These are phyloP conservation scores for Oligophagozyma castellii DNA, from an alignment of 1,139 yeast species.

Conservation along the genomic window DNA sequence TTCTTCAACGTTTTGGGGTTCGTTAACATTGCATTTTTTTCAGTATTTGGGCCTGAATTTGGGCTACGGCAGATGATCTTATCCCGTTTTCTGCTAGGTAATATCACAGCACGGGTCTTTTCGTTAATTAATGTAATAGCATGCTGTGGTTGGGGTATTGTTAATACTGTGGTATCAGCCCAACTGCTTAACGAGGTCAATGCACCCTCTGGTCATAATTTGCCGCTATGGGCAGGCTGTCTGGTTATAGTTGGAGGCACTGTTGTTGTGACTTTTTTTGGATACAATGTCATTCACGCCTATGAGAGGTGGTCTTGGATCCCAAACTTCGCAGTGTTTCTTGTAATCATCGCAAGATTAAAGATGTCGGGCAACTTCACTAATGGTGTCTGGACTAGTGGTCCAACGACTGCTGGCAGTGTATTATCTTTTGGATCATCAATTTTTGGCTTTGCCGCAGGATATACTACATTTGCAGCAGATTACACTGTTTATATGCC, in stretches of 20 bases:
- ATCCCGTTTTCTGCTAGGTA: conserved; percentile 67
- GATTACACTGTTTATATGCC: conserved; percentile 84
- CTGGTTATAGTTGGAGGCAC: conserved; percentile 56
- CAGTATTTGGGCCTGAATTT: conserved; percentile 68
- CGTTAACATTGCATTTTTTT: conserved; percentile 65
- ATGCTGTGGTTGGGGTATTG: conserved; percentile 93
- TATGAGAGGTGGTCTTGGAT: conserved; percentile 85
- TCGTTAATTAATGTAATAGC: conserved; percentile 71
- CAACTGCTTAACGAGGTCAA: conserved; percentile 70
- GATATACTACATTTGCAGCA: conserved; percentile 88
- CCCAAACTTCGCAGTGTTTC: conserved; percentile 57
- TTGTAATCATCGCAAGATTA: conserved; percentile 67
- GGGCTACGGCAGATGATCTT: conserved; percentile 83
- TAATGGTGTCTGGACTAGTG: conserved; percentile 28
- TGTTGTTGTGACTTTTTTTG: conserved; percentile 63
- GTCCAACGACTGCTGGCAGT: conserved; percentile 51
- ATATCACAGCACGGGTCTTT: conserved; percentile 58
- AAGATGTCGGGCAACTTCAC: conserved; percentile 49
- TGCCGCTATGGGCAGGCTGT: conserved; percentile 91
- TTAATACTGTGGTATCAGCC: conserved; percentile 80
- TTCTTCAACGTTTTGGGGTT: conserved; percentile 65
- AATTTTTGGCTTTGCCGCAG: conserved; percentile 78
- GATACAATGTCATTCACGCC: conserved; percentile 66
- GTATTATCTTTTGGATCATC: conserved; percentile 78
- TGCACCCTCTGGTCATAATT: conserved; percentile 32